Evolutionary conservation across 2,329 filamentous ascomycete genomes (phyloP).

Genomic region (Parascedosporium putredinis): DNA sequence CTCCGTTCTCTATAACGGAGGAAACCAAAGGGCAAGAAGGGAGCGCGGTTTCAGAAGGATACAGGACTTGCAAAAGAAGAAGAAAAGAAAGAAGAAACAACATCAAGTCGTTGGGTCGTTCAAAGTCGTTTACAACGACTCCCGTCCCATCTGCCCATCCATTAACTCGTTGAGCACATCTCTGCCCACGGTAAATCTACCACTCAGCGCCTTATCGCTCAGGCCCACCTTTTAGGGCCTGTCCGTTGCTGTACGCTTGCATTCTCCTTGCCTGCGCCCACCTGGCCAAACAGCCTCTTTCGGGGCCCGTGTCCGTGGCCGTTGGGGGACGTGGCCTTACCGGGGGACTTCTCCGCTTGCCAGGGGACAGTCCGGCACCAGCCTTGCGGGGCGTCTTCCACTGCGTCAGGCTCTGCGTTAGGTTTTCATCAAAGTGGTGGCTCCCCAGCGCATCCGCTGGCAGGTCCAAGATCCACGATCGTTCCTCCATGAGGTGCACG

Average conservation of each 20-base stretch:
- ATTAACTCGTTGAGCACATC: conserved; percentile 69
- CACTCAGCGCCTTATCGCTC: conserved; percentile 52
- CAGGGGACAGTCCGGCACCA: conserved; percentile 5
- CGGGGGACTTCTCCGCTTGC: conserved; percentile 16
- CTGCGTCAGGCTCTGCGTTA: conserved; percentile 27
- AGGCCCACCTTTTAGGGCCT: conserved; percentile 46
- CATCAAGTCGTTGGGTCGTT: not conserved
- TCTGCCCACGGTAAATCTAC: conserved; percentile 56
- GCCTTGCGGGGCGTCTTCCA: conserved; percentile 21
- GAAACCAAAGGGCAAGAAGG: too few species aligned
- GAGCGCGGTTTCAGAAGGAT: too few species aligned
- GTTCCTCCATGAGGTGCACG: conserved; percentile 64
- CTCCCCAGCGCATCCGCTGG: conserved; percentile 50
- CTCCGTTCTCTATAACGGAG: too few species aligned
- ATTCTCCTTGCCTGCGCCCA: conserved; percentile 32
- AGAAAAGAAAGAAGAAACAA: not conserved
- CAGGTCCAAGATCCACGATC: conserved; percentile 72
- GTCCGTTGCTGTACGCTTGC: conserved; percentile 11
- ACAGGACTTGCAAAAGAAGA: too few species aligned
- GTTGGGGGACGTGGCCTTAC: conserved; percentile 5
- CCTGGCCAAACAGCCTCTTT: conserved; percentile 9
- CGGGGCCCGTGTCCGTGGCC: conserved; percentile 10
- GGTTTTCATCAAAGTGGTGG: conserved; percentile 55
- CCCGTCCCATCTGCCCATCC: conserved; percentile 27
- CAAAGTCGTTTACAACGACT: not conserved